Evolutionary conservation across 1,139 yeast genomes (phyloP), one percentile per base, ranked within the genome.

Genomic region (Hyphopichia wangnamkhiaoensis): DNA sequence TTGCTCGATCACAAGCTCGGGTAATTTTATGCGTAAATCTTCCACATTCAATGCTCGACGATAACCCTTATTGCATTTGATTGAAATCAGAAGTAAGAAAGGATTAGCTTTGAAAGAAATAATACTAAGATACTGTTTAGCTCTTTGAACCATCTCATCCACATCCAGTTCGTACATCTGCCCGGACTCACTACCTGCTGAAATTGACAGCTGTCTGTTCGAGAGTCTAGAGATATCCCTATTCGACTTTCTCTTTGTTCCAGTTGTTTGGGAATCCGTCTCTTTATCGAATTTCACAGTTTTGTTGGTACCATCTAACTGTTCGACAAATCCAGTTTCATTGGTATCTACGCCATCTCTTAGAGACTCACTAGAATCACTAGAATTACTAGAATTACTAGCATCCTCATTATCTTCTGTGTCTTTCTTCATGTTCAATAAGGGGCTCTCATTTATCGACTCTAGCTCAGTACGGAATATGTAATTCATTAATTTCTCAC

Each of bases 11-110:
- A 53, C 50, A 37, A 83, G 61, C 20, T 68, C 71, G 0, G 89
- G 90, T 41, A 84, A 58, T 20, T 66, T 64, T 34, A 84, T 61
- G 13, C 70, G 61, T 46, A 84, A 80, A 48, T 79, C 72, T 26
- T 79, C 72, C 3, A 84, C 89, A 53, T 84, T 84, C 39, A 82
- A 70, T 41, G 82, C 52, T 44, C 83, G 65, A 52, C 67, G 69
- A 28, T 74, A 67, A 0, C 90, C 89, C 29, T 56, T 61, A 35
- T 68, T 69, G 35, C 84, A 80, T 48, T 74, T 76, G 43, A 81
- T 75, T 3, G 89, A 81, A 18, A 84, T 71, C 59, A 71, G 70
- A 19, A 84, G 54, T 2, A 69, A 59, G 28, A 79, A 68, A 10
- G 79, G 68, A 38, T 68, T 65, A 15, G 83, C 52, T 17, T 58